Evolutionary conservation across 2,329 filamentous ascomycete genomes (phyloP).

Genomic region (Bipolaris gigantea): DNA sequence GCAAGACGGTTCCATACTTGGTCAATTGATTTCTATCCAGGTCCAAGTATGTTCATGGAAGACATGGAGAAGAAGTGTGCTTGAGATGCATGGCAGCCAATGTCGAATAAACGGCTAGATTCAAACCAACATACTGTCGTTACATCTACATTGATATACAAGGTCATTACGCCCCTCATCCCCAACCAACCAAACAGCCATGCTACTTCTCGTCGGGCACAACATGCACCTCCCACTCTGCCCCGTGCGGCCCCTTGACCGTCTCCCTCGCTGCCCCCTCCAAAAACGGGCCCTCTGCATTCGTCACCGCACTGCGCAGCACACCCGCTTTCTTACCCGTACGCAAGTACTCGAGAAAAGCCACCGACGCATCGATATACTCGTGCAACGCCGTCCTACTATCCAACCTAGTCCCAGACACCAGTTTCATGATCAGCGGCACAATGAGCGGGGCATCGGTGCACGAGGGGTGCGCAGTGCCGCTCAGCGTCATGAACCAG

Average conservation of each 20-base stretch:
- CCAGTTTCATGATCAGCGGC: conserved; percentile 62
- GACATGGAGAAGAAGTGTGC: too few relatives aligned
- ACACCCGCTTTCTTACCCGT: conserved; percentile 50
- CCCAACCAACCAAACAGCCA: background rate
- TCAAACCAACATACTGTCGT: too few relatives aligned
- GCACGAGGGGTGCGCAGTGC: conserved; percentile 61
- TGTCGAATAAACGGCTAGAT: too few relatives aligned
- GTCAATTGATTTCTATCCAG: too few relatives aligned
- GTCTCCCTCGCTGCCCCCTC: background rate
- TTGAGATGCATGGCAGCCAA: too few relatives aligned
- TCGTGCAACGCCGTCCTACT: conserved; percentile 59
- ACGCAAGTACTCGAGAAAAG: conserved; percentile 58
- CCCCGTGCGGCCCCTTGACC: conserved; percentile 5
- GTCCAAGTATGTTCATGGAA: too few relatives aligned
- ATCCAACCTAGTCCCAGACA: conserved; percentile 63
- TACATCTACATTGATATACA: background rate
- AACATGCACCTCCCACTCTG: conserved; percentile 10
- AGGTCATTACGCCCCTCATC: background rate
- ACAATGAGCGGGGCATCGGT: conserved; percentile 69
- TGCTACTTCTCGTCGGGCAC: background rate
- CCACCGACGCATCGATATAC: conserved; percentile 62
- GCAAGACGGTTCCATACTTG: too few relatives aligned
- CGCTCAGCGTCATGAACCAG: conserved; percentile 51
- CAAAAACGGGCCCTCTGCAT: conserved; percentile 24
- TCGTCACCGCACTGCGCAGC: conserved; percentile 54